Evolutionary conservation across 495 filamentous ascomycete genomes (phyloP).

Genomic region (Annulohypoxylon maeteangense): DNA sequence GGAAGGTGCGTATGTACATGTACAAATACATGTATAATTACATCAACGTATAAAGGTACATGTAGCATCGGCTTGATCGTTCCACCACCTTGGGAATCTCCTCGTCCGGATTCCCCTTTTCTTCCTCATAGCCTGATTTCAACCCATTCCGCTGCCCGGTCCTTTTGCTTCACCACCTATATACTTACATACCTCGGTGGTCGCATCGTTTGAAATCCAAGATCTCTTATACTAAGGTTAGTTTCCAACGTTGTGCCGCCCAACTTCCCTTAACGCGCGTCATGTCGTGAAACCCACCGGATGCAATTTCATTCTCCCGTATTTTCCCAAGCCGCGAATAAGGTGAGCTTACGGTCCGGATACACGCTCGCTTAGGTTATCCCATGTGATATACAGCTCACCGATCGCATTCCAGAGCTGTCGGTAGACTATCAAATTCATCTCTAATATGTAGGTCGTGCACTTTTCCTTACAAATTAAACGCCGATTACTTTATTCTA

Average conservation of each 20-base stretch:
- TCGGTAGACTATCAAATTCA: slow-evolving; percentile 6
- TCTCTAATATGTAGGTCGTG: slow-evolving; percentile 1
- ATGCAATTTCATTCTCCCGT: slow-evolving; percentile 31
- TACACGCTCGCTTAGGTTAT: slow-evolving; percentile 3
- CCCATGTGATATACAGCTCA: neutral
- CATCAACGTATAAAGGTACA: neutral
- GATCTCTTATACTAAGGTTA: slow-evolving; percentile 9
- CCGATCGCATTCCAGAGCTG: slow-evolving; percentile 17
- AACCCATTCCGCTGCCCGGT: neutral
- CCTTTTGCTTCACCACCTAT: slow-evolving; percentile 7
- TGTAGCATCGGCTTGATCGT: slow-evolving; percentile 8
- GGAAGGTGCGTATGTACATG: neutral
- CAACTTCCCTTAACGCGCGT: slow-evolving; percentile 1
- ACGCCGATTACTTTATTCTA: neutral
- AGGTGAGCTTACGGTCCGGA: slow-evolving; percentile 11
- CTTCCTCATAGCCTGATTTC: slow-evolving; percentile 34
- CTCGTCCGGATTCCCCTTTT: slow-evolving; percentile 8
- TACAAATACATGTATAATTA: neutral
- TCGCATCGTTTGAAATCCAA: neutral
- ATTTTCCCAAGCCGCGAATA: slow-evolving; percentile 24
- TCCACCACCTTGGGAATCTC: slow-evolving; percentile 13
- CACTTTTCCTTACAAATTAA: neutral
- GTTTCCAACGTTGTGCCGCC: slow-evolving; percentile 8
- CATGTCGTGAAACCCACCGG: slow-evolving; percentile 32
- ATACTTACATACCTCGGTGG: neutral